These are phyloP conservation scores for Serendipita sp. DNA, from an alignment of 768 basidiomycete genomes.

Conservation along the genomic window DNA sequence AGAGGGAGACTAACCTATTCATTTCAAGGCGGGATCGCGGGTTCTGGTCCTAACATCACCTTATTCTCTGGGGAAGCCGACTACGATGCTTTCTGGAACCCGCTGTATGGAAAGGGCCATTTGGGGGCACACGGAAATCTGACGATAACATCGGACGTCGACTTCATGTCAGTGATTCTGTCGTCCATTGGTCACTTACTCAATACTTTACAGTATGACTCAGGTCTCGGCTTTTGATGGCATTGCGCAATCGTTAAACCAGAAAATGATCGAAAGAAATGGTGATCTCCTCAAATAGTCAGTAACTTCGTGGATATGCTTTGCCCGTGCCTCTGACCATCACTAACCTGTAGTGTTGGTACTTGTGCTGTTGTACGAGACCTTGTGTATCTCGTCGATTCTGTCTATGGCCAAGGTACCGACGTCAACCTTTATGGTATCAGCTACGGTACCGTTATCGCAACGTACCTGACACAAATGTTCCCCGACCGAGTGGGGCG, in stretches of 20 bases:
- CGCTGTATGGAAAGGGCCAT: neutral
- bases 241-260: neutral
- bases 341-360: neutral
- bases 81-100: neutral
- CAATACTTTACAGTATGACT: neutral
- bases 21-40: neutral
- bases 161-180: neutral
- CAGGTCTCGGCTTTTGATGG: neutral
- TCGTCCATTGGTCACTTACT: neutral
- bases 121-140: neutral
- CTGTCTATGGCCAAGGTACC: neutral
- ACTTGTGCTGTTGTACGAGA: neutral
- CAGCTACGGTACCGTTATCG: conserved; percentile 3
- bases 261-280: neutral
- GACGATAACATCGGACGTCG: neutral
- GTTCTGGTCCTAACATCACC: neutral
- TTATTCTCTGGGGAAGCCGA: neutral
- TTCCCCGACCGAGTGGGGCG: conserved; percentile 8
- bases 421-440: conserved; percentile 3
- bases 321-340: neutral
- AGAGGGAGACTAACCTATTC: neutral
- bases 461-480: conserved; percentile 7
- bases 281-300: neutral
- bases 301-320: neutral
- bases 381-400: neutral